Conservation (phyloP, 164 flowering plant genomes). For the Santalum album region DNA sequence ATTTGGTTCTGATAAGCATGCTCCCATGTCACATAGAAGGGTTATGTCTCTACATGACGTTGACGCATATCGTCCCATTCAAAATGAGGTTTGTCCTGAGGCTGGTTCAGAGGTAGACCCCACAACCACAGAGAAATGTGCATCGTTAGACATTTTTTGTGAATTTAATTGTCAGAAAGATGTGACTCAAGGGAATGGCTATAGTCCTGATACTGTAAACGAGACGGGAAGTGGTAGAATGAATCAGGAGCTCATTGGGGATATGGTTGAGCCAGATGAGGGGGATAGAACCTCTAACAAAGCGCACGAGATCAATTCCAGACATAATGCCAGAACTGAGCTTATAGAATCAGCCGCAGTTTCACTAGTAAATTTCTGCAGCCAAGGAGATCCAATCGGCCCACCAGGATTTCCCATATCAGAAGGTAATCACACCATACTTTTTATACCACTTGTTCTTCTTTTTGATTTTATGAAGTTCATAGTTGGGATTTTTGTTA, state of each 20-base stretch:
- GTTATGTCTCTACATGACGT: constrained; percentile 22
- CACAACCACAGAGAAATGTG: background rate
- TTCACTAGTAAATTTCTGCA: constrained; percentile 4
- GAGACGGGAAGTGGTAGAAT: constrained; percentile 1
- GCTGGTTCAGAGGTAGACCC: constrained; percentile 9
- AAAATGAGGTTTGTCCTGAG: constrained; percentile 11
- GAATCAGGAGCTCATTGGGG: background rate
- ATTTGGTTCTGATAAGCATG: background rate
- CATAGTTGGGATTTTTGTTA: background rate
- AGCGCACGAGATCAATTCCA: background rate
- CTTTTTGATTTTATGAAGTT: no score
- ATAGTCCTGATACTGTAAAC: background rate
- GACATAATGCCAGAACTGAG: constrained; percentile 1
- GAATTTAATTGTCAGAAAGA: no score
- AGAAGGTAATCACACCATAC: constrained; percentile 11
- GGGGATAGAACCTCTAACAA: background rate
- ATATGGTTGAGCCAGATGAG: background rate
- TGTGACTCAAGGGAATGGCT: background rate
- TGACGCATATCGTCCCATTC: constrained; percentile 12
- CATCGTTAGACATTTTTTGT: constrained; percentile 4
- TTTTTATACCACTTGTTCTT: no score
- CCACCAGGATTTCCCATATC: background rate
- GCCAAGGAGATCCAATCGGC: background rate
- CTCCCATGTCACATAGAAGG: constrained; percentile 16
- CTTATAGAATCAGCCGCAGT: constrained; percentile 6